A percentile compares a stretch with the other conserved stretches of the same genome.
Conservation (phyloP, 2,329 filamentous ascomycete species). For the Trematosphaeria pertusa region DNA sequence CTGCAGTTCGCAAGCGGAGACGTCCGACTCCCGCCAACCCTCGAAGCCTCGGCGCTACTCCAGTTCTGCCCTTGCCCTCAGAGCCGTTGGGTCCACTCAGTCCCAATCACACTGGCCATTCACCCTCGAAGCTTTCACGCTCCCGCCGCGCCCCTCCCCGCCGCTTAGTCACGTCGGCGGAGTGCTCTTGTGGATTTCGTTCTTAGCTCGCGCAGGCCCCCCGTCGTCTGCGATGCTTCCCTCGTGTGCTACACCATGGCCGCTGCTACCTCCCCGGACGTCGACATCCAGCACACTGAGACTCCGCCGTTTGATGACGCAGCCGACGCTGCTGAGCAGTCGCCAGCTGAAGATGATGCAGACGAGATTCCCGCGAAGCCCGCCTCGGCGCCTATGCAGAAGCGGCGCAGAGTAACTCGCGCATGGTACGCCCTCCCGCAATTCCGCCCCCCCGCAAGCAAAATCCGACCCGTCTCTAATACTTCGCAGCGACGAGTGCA, state of each 20-base stretch:
- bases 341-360: constrained; percentile 41
- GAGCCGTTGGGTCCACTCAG: constrained; percentile 14
- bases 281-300: constrained; percentile 40
- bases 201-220: constrained; percentile 26
- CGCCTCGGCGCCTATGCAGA: constrained; percentile 45
- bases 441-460: too few species aligned
- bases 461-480: too few species aligned
- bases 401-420: constrained; percentile 52
- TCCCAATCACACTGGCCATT: constrained; percentile 14
- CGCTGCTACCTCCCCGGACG: constrained; percentile 40
- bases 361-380: constrained; percentile 43
- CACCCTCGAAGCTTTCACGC: constrained; percentile 12
- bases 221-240: constrained; percentile 23
- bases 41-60: constrained; percentile 18
- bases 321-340: constrained; percentile 40
- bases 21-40: constrained; percentile 7
- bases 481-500: constrained; percentile 39
- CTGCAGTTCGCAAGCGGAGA: constrained; percentile 3
- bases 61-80: constrained; percentile 14
- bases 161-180: constrained; percentile 27
- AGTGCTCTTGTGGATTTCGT: constrained; percentile 24
- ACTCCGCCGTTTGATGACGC: constrained; percentile 36
- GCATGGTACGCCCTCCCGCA: constrained; percentile 50
- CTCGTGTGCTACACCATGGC: constrained; percentile 39
- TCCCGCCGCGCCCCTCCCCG: constrained; percentile 19